A percentile compares a stretch with the other conserved stretches of the same genome.
These are phyloP conservation scores for Mortierella sp. DNA, from an alignment of 371 early-diverging fungal species.

Conservation along the genomic window DNA sequence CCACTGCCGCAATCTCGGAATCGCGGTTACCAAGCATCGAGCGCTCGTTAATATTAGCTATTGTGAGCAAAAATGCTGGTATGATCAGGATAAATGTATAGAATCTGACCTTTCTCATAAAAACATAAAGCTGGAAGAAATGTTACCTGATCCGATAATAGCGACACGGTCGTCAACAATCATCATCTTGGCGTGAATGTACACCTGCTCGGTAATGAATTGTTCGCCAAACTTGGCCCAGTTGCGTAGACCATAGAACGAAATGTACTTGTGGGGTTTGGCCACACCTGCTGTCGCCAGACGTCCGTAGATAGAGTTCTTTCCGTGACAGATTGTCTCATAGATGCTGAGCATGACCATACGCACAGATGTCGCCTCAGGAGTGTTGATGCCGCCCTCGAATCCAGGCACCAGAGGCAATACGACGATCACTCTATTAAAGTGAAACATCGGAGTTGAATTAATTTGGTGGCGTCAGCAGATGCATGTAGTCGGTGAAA, in stretches of 20 bases:
- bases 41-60: constrained; percentile 93
- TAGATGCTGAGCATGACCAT: constrained; percentile 90
- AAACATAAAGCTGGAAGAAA: not conserved
- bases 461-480: not conserved
- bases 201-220: constrained; percentile 87
- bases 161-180: constrained; percentile 91
- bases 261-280: constrained; percentile 80
- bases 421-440: constrained; percentile 80
- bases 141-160: constrained; percentile 84
- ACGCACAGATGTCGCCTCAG: constrained; percentile 83
- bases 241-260: constrained; percentile 83
- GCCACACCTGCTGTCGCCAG: constrained; percentile 75
- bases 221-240: constrained; percentile 63
- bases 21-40: constrained; percentile 92
- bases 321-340: constrained; percentile 86
- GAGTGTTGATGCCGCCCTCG: constrained; percentile 83
- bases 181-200: constrained; percentile 94
- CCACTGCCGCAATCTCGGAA: constrained; percentile 88
- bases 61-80: not conserved
- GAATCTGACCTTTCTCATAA: not conserved
- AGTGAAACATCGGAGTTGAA: not conserved
- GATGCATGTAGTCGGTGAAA: not conserved
- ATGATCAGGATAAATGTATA: not conserved
- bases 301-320: constrained; percentile 77
- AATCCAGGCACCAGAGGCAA: constrained; percentile 96